Percentiles rank a stretch among this genome's conserved stretches.
phyloP scores from a whole-genome alignment of 2,329 filamentous ascomycete genomes.

The Aspergillaceae sp. region DNA sequence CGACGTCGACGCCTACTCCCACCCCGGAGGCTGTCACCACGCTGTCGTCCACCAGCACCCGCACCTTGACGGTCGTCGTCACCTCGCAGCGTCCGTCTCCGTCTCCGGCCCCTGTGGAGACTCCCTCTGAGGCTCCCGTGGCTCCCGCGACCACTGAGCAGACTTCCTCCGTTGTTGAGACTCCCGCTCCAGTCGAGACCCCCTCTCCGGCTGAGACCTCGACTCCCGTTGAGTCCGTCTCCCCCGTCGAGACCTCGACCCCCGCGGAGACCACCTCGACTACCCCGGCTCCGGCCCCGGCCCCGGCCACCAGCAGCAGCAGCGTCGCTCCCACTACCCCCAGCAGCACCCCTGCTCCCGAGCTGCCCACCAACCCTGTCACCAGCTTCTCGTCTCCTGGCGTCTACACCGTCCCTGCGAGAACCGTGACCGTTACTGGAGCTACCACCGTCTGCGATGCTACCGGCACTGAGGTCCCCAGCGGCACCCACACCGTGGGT shows the following conservation, averaged over 20 bases:
- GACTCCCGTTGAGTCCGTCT: too few relatives aligned
- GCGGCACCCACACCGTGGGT: conserved; percentile 60
- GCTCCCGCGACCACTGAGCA: too few relatives aligned
- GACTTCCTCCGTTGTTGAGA: background rate
- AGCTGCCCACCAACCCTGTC: conserved; percentile 41
- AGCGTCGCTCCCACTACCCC: background rate
- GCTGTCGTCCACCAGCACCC: conserved; percentile 31
- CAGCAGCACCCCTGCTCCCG: conserved; percentile 9
- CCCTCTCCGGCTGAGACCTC: too few relatives aligned
- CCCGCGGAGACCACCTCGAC: conserved; percentile 4
- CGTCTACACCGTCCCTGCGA: conserved; percentile 67
- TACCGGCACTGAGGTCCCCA: conserved; percentile 52
- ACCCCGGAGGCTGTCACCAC: conserved; percentile 25
- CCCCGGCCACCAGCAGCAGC: background rate
- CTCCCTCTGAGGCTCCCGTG: too few relatives aligned
- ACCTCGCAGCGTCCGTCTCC: conserved; percentile 10
- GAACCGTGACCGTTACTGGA: conserved; percentile 58
- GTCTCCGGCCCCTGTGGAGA: background rate
- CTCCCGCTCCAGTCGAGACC: background rate
- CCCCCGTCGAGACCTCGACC: background rate
- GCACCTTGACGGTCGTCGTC: conserved; percentile 27
- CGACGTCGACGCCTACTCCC: conserved; percentile 10
- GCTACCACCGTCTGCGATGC: conserved; percentile 60
- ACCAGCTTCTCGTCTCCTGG: conserved; percentile 56
- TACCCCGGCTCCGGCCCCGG: conserved; percentile 1